These are phyloP conservation scores for Apiospora malaysiana DNA, from an alignment of 2,329 filamentous ascomycete genomes.

Conservation along the genomic window DNA sequence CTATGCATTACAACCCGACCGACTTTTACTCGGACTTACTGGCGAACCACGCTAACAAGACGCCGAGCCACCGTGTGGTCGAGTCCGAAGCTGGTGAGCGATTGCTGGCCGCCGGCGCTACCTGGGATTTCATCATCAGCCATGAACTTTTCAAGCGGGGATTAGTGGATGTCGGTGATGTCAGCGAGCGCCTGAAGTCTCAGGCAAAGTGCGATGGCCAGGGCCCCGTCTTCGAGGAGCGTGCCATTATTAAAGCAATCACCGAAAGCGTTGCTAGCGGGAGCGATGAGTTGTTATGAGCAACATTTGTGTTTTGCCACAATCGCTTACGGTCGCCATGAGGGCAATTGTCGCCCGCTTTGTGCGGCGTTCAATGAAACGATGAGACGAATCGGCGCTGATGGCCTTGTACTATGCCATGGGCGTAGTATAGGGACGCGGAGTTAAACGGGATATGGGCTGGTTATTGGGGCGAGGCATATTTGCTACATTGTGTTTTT, in stretches of 20 bases:
- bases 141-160: conserved; percentile 80
- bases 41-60: conserved; percentile 66
- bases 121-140: conserved; percentile 88
- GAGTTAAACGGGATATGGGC: not conserved
- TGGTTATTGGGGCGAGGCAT: conserved; percentile 11
- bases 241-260: conserved; percentile 74
- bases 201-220: conserved; percentile 83
- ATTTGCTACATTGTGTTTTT: not conserved
- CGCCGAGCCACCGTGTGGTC: conserved; percentile 71
- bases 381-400: not conserved
- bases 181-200: conserved; percentile 79
- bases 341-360: not conserved
- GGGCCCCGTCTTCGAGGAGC: conserved; percentile 86
- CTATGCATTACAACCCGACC: conserved; percentile 73
- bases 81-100: conserved; percentile 70
- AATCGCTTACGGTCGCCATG: not conserved
- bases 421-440: not conserved
- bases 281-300: conserved; percentile 75
- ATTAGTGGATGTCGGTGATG: conserved; percentile 79
- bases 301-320: not conserved
- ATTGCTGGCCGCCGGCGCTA: conserved; percentile 75
- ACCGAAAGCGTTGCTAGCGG: conserved; percentile 78
- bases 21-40: conserved; percentile 73
- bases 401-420: not conserved
- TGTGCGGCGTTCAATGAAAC: not conserved